Evolutionary conservation across 2,329 filamentous ascomycete species (phyloP), one percentile per base, ranked within the genome.

Genomic region (Cadophora malorum): DNA sequence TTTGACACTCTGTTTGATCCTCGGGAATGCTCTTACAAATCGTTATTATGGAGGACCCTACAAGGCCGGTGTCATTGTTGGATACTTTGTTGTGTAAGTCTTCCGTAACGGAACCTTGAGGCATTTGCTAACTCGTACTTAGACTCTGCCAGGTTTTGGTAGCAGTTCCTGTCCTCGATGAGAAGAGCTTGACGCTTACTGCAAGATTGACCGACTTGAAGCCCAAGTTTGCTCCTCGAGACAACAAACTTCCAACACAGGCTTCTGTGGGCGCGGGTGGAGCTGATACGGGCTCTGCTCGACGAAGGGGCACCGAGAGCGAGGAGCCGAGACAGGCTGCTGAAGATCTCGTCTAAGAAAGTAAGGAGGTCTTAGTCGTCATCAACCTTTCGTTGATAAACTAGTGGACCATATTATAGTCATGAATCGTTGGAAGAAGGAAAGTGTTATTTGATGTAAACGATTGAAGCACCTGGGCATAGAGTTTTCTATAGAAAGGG

Each of bases 111-210:
- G 47, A 35, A 21, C n/a, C n/a, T 10, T 21, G 38, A 25, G 50
- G 19, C 28, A 41, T 10, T 45, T 56, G 25, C 62, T 68, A 28
- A 68, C 25, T 33, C 6, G 4, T 12, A 0, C 35, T 9, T 33
- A 66, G 61, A 49, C 56, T 62, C 10, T 41, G 61, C 50, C 69
- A 69, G 45, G 14, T 64, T 41, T 16, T 69, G 19, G 63, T 67
- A 35, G 67, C 67, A 83, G 74, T 89, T 86, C 91, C 92, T 96
- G 64, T 90, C 90, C 72, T 95, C 89, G 6, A 85, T 84, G 56
- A 83, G 79, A 47, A 97, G 81, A 0, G 89, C 83, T 28, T 86
- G 78, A 67, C 84, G 83, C 72, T 95, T 4, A 66, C 69, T 9
- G 53, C 59, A 19, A 67, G 66, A 59, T 21, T 68, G 12, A 68